Percentiles rank a stretch among this genome's conserved stretches.
Conservation (phyloP, 805 yeast species). For the Pichia paraexigua region DNA sequence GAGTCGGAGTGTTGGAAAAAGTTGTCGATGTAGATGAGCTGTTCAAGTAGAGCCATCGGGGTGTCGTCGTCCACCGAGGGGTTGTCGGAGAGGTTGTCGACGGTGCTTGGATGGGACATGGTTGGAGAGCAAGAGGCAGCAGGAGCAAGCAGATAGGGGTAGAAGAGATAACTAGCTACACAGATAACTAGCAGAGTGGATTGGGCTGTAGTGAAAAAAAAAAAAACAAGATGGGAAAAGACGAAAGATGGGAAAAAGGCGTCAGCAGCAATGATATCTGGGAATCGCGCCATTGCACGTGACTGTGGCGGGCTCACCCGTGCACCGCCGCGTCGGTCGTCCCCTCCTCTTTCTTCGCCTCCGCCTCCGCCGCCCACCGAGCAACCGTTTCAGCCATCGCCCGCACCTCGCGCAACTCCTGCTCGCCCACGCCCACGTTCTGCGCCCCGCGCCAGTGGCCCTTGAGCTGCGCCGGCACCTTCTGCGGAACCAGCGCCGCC, state of each 20-base stretch:
- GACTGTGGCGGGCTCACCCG: too few species aligned
- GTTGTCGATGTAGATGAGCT: conserved; percentile 71
- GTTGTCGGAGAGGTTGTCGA: not conserved
- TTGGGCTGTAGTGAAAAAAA: too few species aligned
- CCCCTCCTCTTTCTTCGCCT: not conserved
- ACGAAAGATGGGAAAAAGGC: too few species aligned
- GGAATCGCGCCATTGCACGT: not conserved
- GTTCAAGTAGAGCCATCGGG: conserved; percentile 52
- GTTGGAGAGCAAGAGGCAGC: too few species aligned
- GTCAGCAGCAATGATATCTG: too few species aligned
- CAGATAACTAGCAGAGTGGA: too few species aligned
- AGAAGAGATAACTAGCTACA: too few species aligned
- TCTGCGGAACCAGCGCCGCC: conserved; percentile 81
- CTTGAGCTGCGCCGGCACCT: conserved; percentile 85
- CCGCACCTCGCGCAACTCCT: conserved; percentile 54
- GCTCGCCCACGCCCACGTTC: conserved; percentile 64
- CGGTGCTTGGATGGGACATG: too few species aligned
- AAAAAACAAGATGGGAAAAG: too few species aligned
- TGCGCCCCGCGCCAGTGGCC: conserved; percentile 86
- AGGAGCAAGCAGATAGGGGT: too few species aligned
- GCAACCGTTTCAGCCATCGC: conserved; percentile 53
- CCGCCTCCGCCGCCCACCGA: conserved; percentile 29
- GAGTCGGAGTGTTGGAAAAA: conserved; percentile 45
- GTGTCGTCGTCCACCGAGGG: conserved; percentile 26
- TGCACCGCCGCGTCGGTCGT: not conserved